Evolutionary conservation across 768 basidiomycete species (phyloP), one percentile per base, ranked within the genome.

Genomic region (Psilocybe cyanescens): DNA sequence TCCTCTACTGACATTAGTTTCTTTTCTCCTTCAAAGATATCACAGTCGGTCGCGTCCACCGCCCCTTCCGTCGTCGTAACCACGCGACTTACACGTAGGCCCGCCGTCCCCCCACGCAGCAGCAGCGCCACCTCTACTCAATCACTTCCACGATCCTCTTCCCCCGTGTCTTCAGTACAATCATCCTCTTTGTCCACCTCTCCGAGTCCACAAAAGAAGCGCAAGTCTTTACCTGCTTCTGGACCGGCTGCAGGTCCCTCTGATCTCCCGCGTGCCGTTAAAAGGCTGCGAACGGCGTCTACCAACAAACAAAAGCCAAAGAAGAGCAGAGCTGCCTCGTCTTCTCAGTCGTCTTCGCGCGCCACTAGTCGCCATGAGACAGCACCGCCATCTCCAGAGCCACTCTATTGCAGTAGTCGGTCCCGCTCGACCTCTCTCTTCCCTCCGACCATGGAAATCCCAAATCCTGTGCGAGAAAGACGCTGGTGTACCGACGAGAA

Each of bases 391-490:
- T 83, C 82, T 30, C 79, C 81, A 8, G 83, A 86, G 44, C 82
- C 83, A n/a, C 84, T 88, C 33, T 88, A 84, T 62, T 75, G 79
- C 56, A 78, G 72, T 58, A 84, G 84, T 68, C 76, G 87, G 65
- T 91, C 91, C 60, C 87, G 88, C 63, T 91, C 90, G 0, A 80
- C 82, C 0, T 90, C 89, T 0, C 49, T 82, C 70, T 69, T 87
- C 61, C 83, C 84, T 0, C 62, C 74, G 16, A 31, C 68, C 1
- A 78, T 78, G 35, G 69, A 70, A n/a, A 75, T 76, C 6, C 49
- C 68, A 37, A 78, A 79, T 6, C 48, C 79, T 11, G 67, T 76
- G 52, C 69, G 73, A 16, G 74, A 76, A 28, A 77, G 83, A 16
- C 75, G 76, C 47, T 90, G 89, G 85, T 78, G 78, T 8, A 74